Evolutionary conservation across 768 basidiomycete species (phyloP), one percentile per base, ranked within the genome.

Genomic region (Rickenella mellea): DNA sequence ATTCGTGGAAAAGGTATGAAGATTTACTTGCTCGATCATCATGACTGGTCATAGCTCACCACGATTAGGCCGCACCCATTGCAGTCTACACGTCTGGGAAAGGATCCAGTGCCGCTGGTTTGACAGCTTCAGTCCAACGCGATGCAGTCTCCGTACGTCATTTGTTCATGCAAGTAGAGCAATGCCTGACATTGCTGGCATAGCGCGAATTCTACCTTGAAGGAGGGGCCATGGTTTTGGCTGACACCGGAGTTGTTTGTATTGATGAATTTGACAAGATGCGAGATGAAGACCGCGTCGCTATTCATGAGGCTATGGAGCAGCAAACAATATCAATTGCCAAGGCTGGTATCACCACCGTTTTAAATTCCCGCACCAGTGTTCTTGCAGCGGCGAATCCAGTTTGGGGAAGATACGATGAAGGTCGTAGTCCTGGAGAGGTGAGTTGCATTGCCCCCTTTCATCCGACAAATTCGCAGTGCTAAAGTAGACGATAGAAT

Each of bases 251-350:
- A 22, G 93, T 99, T 11, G 96, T 98, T 28, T 98, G 96, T 56
- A 99, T 99, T 55, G 96, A 99, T 53, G 96, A 99, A 60, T 99
- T 99, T 53, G 96, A 99, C 66, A 99, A 99, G 69, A 99, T 99
- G 96, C 73, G 94, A 28, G 96, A 99, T 51, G 94, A 98, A 62
- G 96, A 99, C 59, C 80, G 96, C 42, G 96, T 98, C 4, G 96
- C 96, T 0, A 98, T 98, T 46, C 96, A 98, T 62, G 96, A 98
- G 66, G 96, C 94, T 11, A 99, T 99, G 96, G 96, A 99, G 55
- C 96, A 99, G 56, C 94, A 98, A 56, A 99, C 96, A 0, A 98
- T 99, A 51, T 98, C 96, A 2, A 97, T 99, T 49, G 94, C 94
- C 14, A 98, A 99, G 60, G 96, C 96, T 4, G 96, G 94, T 47